Base-by-base conservation (phyloP, 2,329 filamentous ascomycete genomes). In the Coniochaeta sp. region DNA sequence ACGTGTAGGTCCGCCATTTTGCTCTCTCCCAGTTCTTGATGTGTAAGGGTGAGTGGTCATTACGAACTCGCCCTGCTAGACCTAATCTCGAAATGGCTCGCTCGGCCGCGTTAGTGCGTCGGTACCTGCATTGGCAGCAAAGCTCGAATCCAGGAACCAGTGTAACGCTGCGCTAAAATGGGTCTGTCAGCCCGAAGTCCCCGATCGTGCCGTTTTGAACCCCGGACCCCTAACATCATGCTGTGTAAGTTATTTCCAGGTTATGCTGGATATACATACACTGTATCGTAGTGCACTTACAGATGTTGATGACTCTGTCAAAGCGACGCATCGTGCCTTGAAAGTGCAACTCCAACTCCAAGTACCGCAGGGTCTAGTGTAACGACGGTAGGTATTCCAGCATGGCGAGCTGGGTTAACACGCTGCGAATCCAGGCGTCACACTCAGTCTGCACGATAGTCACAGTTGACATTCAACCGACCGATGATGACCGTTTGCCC, bases 71-170 rank as follows among this genome's bases (percentile, higher is more conserved):
- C 19, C 19, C 16, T 40, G n/a, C n/a, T n/a, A n/a, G n/a, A n/a
- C 19, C 40, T 57, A 55, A 57, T 33, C 52, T 58, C 26, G 52
- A 47, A 34, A n/a, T 40, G 47, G 57, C 43, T 36, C 47, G 47
- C 28, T 55, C 56, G 47, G 38, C 60, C 38, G 40, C 26, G 28
- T 33, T 55, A 55, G 47, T 55, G 55, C 26, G 28, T 28, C 50
- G 54, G 60, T 64, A 61, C 60, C 62, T 62, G 60, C 61, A 59
- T 57, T 38, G 58, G 56, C 36, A 22, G 44, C 31, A 47, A 55
- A 47, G 52, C 22, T 36, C 24, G 47, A 54, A 57, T 57, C 38
- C 61, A 64, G 62, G 61, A 44, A 62, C 59, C 59, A 52, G 61
- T 62, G 59, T 60, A 61, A 64, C 59, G 28, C 12, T 55, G 59